Evolutionary conservation across 805 yeast species (phyloP).

Genomic region (Candida awuae): DNA sequence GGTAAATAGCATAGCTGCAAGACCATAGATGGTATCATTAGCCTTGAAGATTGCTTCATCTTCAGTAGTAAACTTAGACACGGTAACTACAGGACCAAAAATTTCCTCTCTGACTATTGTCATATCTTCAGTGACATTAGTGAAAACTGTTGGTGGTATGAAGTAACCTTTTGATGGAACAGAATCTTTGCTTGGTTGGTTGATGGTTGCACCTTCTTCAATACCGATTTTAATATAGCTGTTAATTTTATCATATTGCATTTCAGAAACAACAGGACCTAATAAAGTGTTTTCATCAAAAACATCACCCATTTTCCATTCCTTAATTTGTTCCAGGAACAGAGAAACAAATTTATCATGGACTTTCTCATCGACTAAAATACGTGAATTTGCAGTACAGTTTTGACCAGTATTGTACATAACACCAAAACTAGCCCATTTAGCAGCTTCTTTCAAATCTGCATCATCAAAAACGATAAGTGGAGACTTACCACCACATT

Average conservation of each 20-base stretch:
- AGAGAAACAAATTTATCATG: constrained; percentile 44
- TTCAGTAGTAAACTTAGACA: constrained; percentile 56
- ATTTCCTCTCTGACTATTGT: constrained; percentile 71
- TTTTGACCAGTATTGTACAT: constrained; percentile 61
- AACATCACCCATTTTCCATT: constrained; percentile 51
- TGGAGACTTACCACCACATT: constrained; percentile 71
- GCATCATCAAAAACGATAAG: constrained; percentile 56
- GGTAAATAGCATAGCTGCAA: constrained; percentile 78
- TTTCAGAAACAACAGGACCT: constrained; percentile 56
- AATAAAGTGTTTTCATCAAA: constrained; percentile 40
- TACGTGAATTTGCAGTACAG: constrained; percentile 60
- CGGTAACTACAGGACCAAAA: constrained; percentile 78
- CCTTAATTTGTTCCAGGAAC: constrained; percentile 39
- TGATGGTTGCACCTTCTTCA: constrained; percentile 40
- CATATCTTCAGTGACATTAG: constrained; percentile 59
- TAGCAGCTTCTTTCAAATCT: constrained; percentile 54
- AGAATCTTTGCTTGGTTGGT: constrained; percentile 33
- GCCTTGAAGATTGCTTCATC: constrained; percentile 65
- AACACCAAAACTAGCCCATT: constrained; percentile 61
- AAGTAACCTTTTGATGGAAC: constrained; percentile 50
- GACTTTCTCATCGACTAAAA: constrained; percentile 47
- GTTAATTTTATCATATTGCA: constrained; percentile 46
- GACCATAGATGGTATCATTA: constrained; percentile 67
- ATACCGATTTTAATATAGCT: constrained; percentile 38
- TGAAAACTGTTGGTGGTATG: constrained; percentile 69